Base-by-base conservation (phyloP, 495 filamentous ascomycete genomes). In the Tuber melanosporum region DNA sequence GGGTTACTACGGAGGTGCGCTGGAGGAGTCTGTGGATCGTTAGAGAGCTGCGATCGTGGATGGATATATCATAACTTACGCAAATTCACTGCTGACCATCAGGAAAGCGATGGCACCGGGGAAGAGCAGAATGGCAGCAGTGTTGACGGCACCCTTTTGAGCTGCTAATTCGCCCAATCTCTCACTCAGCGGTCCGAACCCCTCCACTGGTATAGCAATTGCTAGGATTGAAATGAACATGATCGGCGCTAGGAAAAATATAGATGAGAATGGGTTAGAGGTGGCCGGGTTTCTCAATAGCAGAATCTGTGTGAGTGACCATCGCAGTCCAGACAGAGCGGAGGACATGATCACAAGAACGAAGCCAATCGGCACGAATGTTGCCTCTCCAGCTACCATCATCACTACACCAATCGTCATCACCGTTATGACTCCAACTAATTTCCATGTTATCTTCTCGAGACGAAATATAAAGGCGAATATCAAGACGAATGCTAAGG, bases 41-140 rank as follows among this genome's bases (percentile, higher is more conserved):
- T 45, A 74, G 73, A 6, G 17, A 69, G 52, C 32, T 36, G 49
- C 43, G 36, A 32, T 45, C n/a, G 39, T 47, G 72, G 41, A 41
- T 7, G 43, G 69, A 19, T 19, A 70, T 32, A 47, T 71, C 57
- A 39, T 1, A 39, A 69, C 81, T 71, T 76, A 83, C 70, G 96
- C 95, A 81, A 98, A 99, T 85, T 99, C 96, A 70, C 93, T 93
- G 1, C 93, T 89, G 46, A 95, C 97, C 96, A 99, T 99, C 71
- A 94, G 88, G 82, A 99, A 99, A 5, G 96, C 96, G 43, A 99
- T 91, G 19, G 89, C 85, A 9, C 96, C 96, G 0, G 96, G 96
- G 84, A 98, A 98, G 4, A 99, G 83, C 6, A 99, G 85, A 39
- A 98, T 89, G 14, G 83, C 79, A 82, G 87, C 76, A 79, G 90